phyloP scores from a whole-genome alignment of 2,329 filamentous ascomycete genomes.

The Remersonia thermophila region DNA sequence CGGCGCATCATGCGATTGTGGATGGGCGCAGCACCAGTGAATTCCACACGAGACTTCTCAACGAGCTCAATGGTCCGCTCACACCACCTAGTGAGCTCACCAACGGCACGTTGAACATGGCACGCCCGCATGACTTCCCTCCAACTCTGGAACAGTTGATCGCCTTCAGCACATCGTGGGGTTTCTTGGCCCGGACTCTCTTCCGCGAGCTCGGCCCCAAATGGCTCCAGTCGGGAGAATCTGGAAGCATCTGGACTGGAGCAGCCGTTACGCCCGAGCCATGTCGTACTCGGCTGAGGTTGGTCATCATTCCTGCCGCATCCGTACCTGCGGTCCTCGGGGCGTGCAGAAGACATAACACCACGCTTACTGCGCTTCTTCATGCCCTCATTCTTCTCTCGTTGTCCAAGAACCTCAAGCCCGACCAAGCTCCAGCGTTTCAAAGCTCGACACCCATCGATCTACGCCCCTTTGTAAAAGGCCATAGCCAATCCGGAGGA shows the following conservation, averaged over 20 bases:
- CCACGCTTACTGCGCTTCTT: slow-evolving; percentile 37
- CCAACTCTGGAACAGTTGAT: slow-evolving; percentile 31
- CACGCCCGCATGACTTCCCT: slow-evolving; percentile 20
- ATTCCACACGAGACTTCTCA: slow-evolving; percentile 37
- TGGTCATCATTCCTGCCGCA: slow-evolving; percentile 24
- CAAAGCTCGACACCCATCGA: slow-evolving; percentile 30
- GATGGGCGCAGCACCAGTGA: slow-evolving; percentile 37
- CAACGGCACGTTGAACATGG: slow-evolving; percentile 22
- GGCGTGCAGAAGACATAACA: slow-evolving; percentile 27
- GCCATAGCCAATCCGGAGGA: slow-evolving; percentile 17
- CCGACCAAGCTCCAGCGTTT: slow-evolving; percentile 24
- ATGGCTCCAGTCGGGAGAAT: slow-evolving; percentile 22
- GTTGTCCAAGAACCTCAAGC: slow-evolving; percentile 26
- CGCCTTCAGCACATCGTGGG: slow-evolving; percentile 26
- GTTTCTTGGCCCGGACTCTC: slow-evolving; percentile 29
- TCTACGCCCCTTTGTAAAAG: slow-evolving; percentile 27
- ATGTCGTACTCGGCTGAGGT: slow-evolving; percentile 24
- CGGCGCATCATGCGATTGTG: slow-evolving; percentile 39
- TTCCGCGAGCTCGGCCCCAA: slow-evolving; percentile 29
- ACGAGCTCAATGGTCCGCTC: slow-evolving; percentile 25
- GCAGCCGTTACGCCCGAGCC: slow-evolving; percentile 24
- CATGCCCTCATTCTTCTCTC: slow-evolving; percentile 33
- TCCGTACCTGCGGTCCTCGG: slow-evolving; percentile 23
- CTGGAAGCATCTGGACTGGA: slow-evolving; percentile 27
- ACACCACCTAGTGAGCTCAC: slow-evolving; percentile 9